Conservation (phyloP, 306 rosid genomes). For the Sicyos edulis region DNA sequence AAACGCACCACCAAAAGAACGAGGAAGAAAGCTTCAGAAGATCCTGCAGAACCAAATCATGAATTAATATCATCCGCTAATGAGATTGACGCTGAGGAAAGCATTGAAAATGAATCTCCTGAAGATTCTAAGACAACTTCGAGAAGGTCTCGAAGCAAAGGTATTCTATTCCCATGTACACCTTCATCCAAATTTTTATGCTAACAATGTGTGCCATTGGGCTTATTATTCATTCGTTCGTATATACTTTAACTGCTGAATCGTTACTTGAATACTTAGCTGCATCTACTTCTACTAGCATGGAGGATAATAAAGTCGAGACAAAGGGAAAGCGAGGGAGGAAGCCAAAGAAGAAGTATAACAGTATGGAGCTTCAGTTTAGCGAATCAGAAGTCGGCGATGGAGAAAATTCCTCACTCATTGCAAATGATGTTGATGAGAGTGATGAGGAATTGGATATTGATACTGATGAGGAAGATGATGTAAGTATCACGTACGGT, state of each 20-base stretch:
- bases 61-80: conserved; percentile 31
- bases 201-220: conserved; percentile 1
- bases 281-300: conserved; percentile 40
- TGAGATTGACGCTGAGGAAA: conserved; percentile 41
- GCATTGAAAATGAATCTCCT: conserved; percentile 25
- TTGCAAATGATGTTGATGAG: conserved; percentile 46
- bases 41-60: conserved; percentile 29
- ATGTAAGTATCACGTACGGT: conserved; percentile 60
- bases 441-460: conserved; percentile 42
- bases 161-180: conserved; percentile 26
- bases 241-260: conserved; percentile 29
- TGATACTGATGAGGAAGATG: conserved; percentile 61
- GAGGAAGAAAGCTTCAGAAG: conserved; percentile 42
- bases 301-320: conserved; percentile 49
- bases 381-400: conserved; percentile 42
- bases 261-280: conserved; percentile 30
- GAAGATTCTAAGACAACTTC: conserved; percentile 48
- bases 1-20: conserved; percentile 29
- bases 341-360: conserved; percentile 42
- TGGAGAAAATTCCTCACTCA: conserved; percentile 40
- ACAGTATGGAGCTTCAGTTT: conserved; percentile 32
- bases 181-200: not conserved
- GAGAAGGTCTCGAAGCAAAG: conserved; percentile 46
- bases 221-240: not conserved
- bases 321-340: conserved; percentile 54